Conservation (phyloP, 805 yeast genomes). For the Ogataea glucozyma region DNA sequence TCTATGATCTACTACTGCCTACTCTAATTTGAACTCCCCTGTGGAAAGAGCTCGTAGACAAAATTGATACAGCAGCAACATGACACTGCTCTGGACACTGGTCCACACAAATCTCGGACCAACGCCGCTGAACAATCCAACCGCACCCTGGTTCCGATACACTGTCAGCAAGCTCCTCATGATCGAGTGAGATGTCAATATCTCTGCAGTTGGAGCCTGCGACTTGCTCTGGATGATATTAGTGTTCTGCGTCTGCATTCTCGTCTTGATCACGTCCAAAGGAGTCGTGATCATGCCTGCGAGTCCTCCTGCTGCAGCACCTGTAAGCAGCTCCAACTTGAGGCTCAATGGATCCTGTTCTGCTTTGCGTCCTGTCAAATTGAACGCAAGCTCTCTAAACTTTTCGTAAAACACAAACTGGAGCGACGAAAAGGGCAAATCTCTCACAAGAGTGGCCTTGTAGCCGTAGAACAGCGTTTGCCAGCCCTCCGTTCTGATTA, state of each 20-base stretch:
- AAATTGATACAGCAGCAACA: constrained; percentile 85
- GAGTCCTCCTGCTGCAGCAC: constrained; percentile 94
- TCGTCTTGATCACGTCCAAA: constrained; percentile 85
- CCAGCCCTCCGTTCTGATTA: constrained; percentile 69
- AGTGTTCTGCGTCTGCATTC: constrained; percentile 80
- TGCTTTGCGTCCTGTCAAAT: constrained; percentile 31
- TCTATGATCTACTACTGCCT: background rate
- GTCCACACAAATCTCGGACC: constrained; percentile 98
- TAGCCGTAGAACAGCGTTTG: constrained; percentile 84
- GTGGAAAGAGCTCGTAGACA: constrained; percentile 54
- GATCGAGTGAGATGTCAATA: constrained; percentile 46
- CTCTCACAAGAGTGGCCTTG: constrained; percentile 90
- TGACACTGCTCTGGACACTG: constrained; percentile 88
- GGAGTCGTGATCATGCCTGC: constrained; percentile 92
- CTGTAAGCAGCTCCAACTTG: constrained; percentile 71
- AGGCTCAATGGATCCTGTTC: constrained; percentile 44
- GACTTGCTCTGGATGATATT: constrained; percentile 20
- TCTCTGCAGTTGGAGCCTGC: constrained; percentile 13
- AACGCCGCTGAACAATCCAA: constrained; percentile 88
- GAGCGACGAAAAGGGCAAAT: constrained; percentile 91
- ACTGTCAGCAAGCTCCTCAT: constrained; percentile 53
- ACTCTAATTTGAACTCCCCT: constrained; percentile 24
- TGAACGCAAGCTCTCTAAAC: constrained; percentile 62
- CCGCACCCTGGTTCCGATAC: constrained; percentile 69
- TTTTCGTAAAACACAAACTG: constrained; percentile 95